These are phyloP conservation scores for Neobulgaria alba DNA, from an alignment of 2,329 filamentous ascomycete species.

Conservation along the genomic window DNA sequence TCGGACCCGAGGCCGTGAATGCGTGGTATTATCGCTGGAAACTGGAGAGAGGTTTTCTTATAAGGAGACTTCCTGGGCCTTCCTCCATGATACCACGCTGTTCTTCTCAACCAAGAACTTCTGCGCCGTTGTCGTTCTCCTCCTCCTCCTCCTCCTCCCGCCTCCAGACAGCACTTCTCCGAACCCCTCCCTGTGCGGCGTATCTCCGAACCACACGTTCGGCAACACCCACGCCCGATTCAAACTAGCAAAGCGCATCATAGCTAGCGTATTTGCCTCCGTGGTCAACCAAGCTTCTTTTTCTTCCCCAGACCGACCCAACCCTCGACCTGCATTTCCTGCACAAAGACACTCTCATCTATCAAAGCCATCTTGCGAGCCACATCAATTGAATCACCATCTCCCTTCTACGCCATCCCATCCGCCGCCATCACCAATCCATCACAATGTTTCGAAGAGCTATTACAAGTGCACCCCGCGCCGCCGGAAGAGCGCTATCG, in stretches of 20 bases:
- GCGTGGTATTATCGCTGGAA: no score
- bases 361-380: not conserved
- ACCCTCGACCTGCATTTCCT: not conserved
- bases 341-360: not conserved
- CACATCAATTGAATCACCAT: not conserved
- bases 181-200: no score
- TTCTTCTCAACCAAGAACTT: not conserved
- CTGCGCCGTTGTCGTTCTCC: not conserved
- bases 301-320: not conserved
- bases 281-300: not conserved
- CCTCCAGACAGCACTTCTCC: no score
- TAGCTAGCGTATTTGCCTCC: not conserved
- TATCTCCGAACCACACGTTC: not conserved
- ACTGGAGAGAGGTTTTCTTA: not conserved
- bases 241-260: not conserved
- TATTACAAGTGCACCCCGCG: constrained; percentile 23
- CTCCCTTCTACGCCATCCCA: not conserved
- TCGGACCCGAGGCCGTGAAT: not conserved
- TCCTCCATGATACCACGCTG: not conserved
- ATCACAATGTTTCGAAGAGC: constrained; percentile 26
- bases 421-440: not conserved
- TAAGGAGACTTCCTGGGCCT: not conserved
- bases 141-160: not conserved
- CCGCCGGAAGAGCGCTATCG: constrained; percentile 24
- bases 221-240: no score